phyloP scores from a whole-genome alignment of 2,329 filamentous ascomycete genomes.

The Penicillium aurantiogriseum region DNA sequence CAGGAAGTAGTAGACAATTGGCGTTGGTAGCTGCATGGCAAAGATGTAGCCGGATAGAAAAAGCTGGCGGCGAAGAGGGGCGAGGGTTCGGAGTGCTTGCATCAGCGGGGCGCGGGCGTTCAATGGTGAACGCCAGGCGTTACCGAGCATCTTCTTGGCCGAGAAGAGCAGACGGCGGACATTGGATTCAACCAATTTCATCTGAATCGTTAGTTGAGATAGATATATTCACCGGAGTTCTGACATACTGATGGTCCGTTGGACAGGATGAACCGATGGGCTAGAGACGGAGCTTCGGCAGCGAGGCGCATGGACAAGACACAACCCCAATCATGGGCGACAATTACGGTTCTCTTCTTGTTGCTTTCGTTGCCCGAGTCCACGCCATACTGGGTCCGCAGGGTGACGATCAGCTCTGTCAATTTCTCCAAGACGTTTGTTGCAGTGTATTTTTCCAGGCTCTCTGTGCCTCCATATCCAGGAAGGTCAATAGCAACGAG shows the following conservation, averaged over 20 bases:
- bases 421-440: slow-evolving; percentile 54
- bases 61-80: slow-evolving; percentile 51
- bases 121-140: slow-evolving; percentile 46
- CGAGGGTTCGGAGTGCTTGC: slow-evolving; percentile 45
- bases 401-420: slow-evolving; percentile 52
- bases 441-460: slow-evolving; percentile 50
- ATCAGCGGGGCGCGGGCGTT: slow-evolving; percentile 46
- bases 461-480: slow-evolving; percentile 59
- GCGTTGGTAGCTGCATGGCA: slow-evolving; percentile 51
- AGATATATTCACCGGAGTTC: not conserved
- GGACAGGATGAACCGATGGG: slow-evolving; percentile 56
- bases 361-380: slow-evolving; percentile 30
- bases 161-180: slow-evolving; percentile 41
- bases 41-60: slow-evolving; percentile 56
- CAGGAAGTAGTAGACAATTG: slow-evolving; percentile 46
- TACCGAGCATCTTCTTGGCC: slow-evolving; percentile 51
- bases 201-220: slow-evolving; percentile 30
- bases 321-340: slow-evolving; percentile 57
- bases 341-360: slow-evolving; percentile 49
- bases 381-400: slow-evolving; percentile 49
- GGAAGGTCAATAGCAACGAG: slow-evolving; percentile 58
- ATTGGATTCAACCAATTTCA: slow-evolving; percentile 45
- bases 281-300: slow-evolving; percentile 56
- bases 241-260: slow-evolving; percentile 54
- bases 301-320: slow-evolving; percentile 55